Percentiles rank a stretch among this genome's conserved stretches.
phyloP scores from a whole-genome alignment of 805 yeast genomes.

The Candida nonsorbophila region DNA sequence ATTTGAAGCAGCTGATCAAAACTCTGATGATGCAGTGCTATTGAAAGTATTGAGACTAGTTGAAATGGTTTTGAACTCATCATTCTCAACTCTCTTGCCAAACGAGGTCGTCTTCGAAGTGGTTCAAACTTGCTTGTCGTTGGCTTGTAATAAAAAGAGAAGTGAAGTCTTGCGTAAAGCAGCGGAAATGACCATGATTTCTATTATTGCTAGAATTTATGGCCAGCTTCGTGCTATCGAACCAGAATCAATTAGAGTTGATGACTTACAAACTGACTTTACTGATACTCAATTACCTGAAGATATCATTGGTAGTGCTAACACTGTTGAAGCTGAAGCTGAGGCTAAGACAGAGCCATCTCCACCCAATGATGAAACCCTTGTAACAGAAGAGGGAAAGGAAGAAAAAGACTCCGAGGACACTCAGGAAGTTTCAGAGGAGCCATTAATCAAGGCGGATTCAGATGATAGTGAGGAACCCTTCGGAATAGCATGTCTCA shows the following conservation, averaged over 20 bases:
- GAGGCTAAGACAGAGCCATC: not conserved
- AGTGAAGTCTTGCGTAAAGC: slow-evolving; percentile 84
- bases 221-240: slow-evolving; percentile 52
- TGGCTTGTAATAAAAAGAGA: slow-evolving; percentile 89
- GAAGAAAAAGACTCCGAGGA: slow-evolving; percentile 1
- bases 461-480: slow-evolving; percentile 28
- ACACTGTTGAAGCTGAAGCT: slow-evolving; percentile 2
- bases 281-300: slow-evolving; percentile 48
- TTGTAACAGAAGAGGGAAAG: not conserved
- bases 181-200: slow-evolving; percentile 76
- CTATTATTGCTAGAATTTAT: slow-evolving; percentile 67
- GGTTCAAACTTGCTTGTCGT: slow-evolving; percentile 82
- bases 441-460: no score
- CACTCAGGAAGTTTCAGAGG: not conserved
- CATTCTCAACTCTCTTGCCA: slow-evolving; percentile 59
- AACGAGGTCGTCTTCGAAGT: slow-evolving; percentile 85
- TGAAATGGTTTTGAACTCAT: slow-evolving; percentile 60
- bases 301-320: slow-evolving; percentile 53
- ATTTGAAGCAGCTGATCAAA: slow-evolving; percentile 91
- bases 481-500: slow-evolving; percentile 70
- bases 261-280: slow-evolving; percentile 45
- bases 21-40: slow-evolving; percentile 86
- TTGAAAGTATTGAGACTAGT: slow-evolving; percentile 75
- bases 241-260: slow-evolving; percentile 29
- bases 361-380: not conserved